Percentiles rank a stretch among this genome's conserved stretches.
These are phyloP conservation scores for Globisporangium polare DNA, from an alignment of 352 stramenopile species.

Conservation along the genomic window DNA sequence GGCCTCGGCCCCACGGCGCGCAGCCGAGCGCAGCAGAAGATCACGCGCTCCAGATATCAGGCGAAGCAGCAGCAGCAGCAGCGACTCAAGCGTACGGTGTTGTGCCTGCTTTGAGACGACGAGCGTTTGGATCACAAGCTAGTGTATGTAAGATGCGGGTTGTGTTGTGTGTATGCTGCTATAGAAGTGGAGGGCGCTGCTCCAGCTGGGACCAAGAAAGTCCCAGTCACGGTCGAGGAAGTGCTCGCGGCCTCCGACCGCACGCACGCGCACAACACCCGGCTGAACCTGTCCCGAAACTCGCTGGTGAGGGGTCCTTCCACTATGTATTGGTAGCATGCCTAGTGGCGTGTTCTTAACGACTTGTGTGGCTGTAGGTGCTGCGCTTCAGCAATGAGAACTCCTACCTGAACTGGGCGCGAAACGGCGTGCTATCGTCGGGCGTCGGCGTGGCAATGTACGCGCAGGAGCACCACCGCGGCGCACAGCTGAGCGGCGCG, in stretches of 20 bases:
- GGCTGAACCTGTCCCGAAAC: conserved; percentile 28
- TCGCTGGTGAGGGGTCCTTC: conserved; percentile 19
- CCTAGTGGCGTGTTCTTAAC: not conserved
- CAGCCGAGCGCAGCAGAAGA: conserved; percentile 21
- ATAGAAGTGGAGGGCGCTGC: not conserved
- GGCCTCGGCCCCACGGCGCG: conserved; percentile 23
- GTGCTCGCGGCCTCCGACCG: conserved; percentile 24
- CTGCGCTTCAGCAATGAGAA: conserved; percentile 87
- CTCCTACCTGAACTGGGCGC: conserved; percentile 86
- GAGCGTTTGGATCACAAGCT: not conserved
- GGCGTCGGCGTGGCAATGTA: conserved; percentile 85
- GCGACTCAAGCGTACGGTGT: not conserved
- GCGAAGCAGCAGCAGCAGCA: conserved; percentile 12
- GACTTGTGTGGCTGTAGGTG: conserved; percentile 22
- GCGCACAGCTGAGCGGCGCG: conserved; percentile 76
- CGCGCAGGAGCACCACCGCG: conserved; percentile 83
- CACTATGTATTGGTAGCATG: not conserved
- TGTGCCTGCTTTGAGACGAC: not conserved
- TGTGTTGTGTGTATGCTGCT: not conserved
- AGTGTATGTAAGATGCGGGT: not conserved
- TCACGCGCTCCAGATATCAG: conserved; percentile 10
- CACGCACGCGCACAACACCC: conserved; percentile 31
- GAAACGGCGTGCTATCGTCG: conserved; percentile 81
- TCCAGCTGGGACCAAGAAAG: conserved; percentile 7
- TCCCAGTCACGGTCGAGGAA: conserved; percentile 20